Evolutionary conservation across 2,329 filamentous ascomycete genomes (phyloP).

Genomic region (Simplicillium aogashimaense): DNA sequence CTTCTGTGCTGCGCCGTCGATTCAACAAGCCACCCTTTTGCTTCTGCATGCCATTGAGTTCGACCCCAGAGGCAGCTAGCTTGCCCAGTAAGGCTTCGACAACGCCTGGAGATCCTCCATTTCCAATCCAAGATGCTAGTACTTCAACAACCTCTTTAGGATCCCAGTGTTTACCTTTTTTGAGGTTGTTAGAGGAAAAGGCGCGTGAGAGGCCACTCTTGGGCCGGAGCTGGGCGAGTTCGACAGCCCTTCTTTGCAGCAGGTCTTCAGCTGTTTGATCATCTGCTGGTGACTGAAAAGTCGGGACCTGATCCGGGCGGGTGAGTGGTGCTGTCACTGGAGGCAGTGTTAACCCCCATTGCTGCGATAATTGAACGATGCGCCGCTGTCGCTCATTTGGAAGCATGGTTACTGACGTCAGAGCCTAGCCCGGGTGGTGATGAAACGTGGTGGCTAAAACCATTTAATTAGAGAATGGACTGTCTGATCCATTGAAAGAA

Average conservation of each 20-base stretch:
- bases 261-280: slow-evolving; percentile 44
- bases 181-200: slow-evolving; percentile 26
- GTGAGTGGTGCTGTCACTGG: slow-evolving; percentile 27
- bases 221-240: slow-evolving; percentile 22
- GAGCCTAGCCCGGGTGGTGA: slow-evolving; percentile 1
- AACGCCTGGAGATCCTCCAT: slow-evolving; percentile 39
- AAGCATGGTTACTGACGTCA: slow-evolving; percentile 8
- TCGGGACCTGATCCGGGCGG: slow-evolving; percentile 30
- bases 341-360: slow-evolving; percentile 37
- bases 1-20: slow-evolving; percentile 38
- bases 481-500: no score
- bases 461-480: no score
- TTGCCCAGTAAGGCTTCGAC: slow-evolving; percentile 45
- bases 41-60: slow-evolving; percentile 37
- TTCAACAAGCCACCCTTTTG: slow-evolving; percentile 36
- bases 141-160: slow-evolving; percentile 42
- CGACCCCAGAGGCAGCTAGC: slow-evolving; percentile 37
- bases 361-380: slow-evolving; percentile 37
- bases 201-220: slow-evolving; percentile 29
- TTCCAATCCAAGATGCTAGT: slow-evolving; percentile 37
- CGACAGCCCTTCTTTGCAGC: slow-evolving; percentile 33
- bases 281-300: slow-evolving; percentile 36
- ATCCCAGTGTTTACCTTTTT: slow-evolving; percentile 41
- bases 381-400: slow-evolving; percentile 32
- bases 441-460: no score